Conservation (phyloP, 306 rosid genomes). For the Nissolia schottii region DNA sequence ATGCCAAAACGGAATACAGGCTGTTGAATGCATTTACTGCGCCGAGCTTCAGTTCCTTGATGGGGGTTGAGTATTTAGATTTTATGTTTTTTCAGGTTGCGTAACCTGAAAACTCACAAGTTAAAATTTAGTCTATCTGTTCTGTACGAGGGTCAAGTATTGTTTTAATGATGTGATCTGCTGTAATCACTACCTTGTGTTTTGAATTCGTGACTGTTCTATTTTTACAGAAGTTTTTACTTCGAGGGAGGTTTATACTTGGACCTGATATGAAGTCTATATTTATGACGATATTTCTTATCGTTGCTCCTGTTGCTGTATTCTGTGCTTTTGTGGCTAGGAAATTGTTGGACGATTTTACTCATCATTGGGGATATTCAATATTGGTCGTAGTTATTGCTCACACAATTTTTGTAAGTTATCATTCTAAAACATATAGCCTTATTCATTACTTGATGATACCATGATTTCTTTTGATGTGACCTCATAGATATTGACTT, state of each 20-base stretch:
- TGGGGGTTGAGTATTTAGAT: neutral
- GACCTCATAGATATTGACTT: no score
- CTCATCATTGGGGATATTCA: slow-evolving; percentile 54
- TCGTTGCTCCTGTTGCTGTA: slow-evolving; percentile 58
- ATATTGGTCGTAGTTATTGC: slow-evolving; percentile 52
- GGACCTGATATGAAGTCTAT: slow-evolving; percentile 91
- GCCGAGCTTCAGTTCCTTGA: slow-evolving; percentile 20
- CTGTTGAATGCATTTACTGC: neutral
- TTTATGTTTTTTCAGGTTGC: neutral
- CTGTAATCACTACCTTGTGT: neutral
- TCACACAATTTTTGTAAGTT: slow-evolving; percentile 63
- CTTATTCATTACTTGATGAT: neutral
- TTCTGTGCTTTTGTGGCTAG: slow-evolving; percentile 76
- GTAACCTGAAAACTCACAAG: neutral
- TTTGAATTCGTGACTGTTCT: neutral
- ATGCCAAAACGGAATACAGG: neutral
- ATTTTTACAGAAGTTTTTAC: slow-evolving; percentile 64
- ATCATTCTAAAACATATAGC: neutral
- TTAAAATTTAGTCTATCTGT: neutral
- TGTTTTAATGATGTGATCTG: neutral
- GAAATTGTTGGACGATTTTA: slow-evolving; percentile 56
- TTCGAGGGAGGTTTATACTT: slow-evolving; percentile 81
- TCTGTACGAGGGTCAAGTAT: neutral
- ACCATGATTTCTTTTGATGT: neutral
- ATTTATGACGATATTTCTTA: slow-evolving; percentile 58